These are phyloP conservation scores for Chlamydomonas reinhardtii DNA, from an alignment of 163 green algal genomes.

Conservation along the genomic window DNA sequence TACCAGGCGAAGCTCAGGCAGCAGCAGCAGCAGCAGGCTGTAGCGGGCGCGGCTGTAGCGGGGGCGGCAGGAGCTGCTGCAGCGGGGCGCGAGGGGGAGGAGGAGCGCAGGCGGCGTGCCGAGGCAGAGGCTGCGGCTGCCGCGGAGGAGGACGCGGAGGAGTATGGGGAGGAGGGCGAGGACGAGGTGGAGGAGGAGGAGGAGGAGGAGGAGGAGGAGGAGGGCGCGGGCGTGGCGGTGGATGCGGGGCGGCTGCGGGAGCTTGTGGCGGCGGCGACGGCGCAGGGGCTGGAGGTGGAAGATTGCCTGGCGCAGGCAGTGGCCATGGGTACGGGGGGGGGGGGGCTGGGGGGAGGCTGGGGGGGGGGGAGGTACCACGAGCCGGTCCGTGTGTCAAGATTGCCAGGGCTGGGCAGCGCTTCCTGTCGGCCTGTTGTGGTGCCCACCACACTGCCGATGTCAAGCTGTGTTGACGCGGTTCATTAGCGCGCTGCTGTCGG, in stretches of 20 bases:
- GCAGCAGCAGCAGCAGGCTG: background rate
- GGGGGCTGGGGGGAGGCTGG: too few relatives aligned
- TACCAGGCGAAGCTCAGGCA: constrained; percentile 24
- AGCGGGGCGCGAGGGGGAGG: constrained; percentile 17
- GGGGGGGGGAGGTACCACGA: too few relatives aligned
- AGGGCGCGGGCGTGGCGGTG: too few relatives aligned
- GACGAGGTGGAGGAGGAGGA: constrained; percentile 12
- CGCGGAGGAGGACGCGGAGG: background rate
- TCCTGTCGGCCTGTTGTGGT: too few relatives aligned
- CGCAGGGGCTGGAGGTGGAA: constrained; percentile 27
- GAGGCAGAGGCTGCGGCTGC: too few relatives aligned
- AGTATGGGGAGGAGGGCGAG: constrained; percentile 8
- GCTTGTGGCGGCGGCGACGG: constrained; percentile 35
- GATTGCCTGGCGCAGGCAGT: constrained; percentile 52
- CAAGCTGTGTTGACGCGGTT: too few relatives aligned
- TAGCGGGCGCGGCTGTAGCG: background rate
- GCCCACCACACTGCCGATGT: too few relatives aligned
- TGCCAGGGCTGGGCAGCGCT: too few relatives aligned
- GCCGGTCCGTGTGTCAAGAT: too few relatives aligned
- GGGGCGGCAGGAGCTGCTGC: background rate
- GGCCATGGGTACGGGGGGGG: constrained; percentile 42
- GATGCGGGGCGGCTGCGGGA: constrained; percentile 14
- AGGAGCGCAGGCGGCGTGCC: background rate
- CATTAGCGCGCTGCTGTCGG: too few relatives aligned
- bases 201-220: background rate